These are phyloP conservation scores for Neurospora pannonica DNA, from an alignment of 495 filamentous ascomycete species.

Conservation along the genomic window DNA sequence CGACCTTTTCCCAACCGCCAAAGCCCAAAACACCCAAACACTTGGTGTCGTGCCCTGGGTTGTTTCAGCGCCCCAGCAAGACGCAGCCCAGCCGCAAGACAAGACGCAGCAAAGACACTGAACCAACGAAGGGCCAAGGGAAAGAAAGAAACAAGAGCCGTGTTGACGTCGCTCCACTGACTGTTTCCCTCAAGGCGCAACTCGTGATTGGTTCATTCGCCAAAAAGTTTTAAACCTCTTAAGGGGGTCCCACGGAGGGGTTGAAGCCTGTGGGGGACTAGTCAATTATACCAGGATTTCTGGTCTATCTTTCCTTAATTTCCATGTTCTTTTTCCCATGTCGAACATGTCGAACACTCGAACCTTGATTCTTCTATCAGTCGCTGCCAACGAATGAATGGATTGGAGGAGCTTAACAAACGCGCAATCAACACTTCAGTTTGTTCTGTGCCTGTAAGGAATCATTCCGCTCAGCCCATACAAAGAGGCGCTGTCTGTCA, in stretches of 20 bases:
- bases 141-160: neutral
- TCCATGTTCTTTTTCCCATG: neutral
- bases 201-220: constrained; percentile 14
- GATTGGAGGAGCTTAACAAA: neutral
- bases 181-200: neutral
- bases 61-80: neutral
- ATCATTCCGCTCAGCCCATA: neutral
- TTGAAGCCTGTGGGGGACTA: constrained; percentile 1
- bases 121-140: neutral
- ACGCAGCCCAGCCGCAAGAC: neutral
- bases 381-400: neutral
- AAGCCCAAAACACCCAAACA: neutral
- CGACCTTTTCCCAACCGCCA: neutral
- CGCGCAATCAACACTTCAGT: neutral
- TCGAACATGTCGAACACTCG: neutral
- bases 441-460: neutral
- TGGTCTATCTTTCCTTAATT: neutral
- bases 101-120: neutral
- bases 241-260: constrained; percentile 5
- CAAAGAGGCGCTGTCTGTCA: neutral
- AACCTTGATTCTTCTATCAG: neutral
- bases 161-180: constrained; percentile 13
- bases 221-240: constrained; percentile 7
- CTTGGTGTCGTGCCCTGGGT: neutral
- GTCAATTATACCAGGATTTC: neutral